phyloP scores from a whole-genome alignment of 75 land plant species.

The Gnetum montanum region DNA sequence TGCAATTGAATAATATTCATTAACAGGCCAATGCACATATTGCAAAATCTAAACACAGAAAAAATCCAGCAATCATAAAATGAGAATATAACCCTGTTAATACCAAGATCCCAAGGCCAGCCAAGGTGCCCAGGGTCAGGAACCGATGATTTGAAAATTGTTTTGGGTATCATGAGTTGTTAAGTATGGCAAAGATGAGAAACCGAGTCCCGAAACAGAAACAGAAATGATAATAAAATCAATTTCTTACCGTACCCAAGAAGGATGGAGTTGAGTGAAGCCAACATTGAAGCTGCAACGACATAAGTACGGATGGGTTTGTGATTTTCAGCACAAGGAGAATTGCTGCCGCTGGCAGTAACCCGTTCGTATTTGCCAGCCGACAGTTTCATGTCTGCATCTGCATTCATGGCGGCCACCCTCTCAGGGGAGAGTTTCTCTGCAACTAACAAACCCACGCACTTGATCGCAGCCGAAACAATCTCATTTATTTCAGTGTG shows the following conservation, averaged over 20 bases:
- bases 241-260: slow-evolving; percentile 47
- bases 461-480: too few relatives aligned
- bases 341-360: not conserved
- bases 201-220: not conserved
- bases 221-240: not conserved
- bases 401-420: too few relatives aligned
- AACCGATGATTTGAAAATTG: too few relatives aligned
- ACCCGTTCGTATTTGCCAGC: slow-evolving; percentile 6
- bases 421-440: too few relatives aligned
- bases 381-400: not conserved
- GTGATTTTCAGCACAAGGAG: not conserved
- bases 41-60: not conserved
- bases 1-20: too few relatives aligned
- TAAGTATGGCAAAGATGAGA: too few relatives aligned
- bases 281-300: slow-evolving; percentile 24
- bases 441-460: too few relatives aligned
- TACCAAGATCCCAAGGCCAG: too few relatives aligned
- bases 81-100: too few relatives aligned
- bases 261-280: slow-evolving; percentile 48
- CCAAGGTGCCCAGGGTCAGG: too few relatives aligned
- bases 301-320: slow-evolving; percentile 17
- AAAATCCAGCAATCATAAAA: not conserved
- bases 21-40: not conserved
- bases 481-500: too few relatives aligned
- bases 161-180: not conserved